Base-by-base conservation (phyloP, 1,284 basidiomycete genomes). In the Inonotus obliquus region DNA sequence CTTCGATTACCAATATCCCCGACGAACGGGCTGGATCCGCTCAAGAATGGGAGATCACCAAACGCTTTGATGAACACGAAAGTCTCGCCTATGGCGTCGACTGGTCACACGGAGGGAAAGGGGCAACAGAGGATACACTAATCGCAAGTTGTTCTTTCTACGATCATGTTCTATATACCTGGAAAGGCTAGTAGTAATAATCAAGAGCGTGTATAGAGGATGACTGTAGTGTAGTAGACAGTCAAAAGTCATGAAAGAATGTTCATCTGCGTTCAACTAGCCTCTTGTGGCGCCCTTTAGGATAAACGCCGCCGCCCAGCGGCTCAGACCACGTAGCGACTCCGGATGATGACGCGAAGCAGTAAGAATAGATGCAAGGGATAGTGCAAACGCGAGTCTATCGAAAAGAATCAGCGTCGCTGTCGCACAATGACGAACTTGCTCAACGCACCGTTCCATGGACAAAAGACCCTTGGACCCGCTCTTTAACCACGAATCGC, bases 111-210 rank as follows among this genome's bases (percentile, higher is more conserved):
- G 76, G 71, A 19, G 67, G 65, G 9, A 61, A 65, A 1, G 70
- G 57, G 5, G 71, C 66, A 27, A 72, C 66, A 1, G 74, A 65
- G 57, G 60, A 76, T 53, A 87, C 82, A 2, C 66, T 91, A 35
- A 80, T 98, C 35, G 94, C 87, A 25, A 96, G 90, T 69, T 97
- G 94, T 72, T 98, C 96, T 17, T 99, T 99, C 74, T 99, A 99
- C 72, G 96, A 99, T 72, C 91, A 95, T 70, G 75, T 79, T 25
- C 71, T 98, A 74, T 85, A 89, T 72, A 69, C 96, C 29, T 99
- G 96, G 96, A 76, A 75, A 57, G 51, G 87, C 81, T 56, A 90
- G 73, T 70, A 38, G 6, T 19, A 6, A 48, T 19, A 44, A 17
- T 17, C 29, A 37, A 27, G 25, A 27, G 13, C 27, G 23, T 10